phyloP scores from a whole-genome alignment of 371 early-diverging fungal species.

The Mucor saturninus region DNA sequence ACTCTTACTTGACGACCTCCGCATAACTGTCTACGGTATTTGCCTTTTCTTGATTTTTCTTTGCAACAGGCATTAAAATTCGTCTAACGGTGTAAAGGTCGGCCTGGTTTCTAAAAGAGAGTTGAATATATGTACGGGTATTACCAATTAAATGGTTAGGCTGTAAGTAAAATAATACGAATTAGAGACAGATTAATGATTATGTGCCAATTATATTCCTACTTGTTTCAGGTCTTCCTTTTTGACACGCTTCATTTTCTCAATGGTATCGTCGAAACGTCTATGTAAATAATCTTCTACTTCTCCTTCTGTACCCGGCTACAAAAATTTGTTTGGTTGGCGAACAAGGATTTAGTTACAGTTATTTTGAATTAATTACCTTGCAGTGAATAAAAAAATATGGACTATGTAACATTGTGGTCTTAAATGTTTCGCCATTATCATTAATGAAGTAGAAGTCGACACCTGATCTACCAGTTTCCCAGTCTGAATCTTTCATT shows the following conservation, averaged over 20 bases:
- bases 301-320: slow-evolving; percentile 78
- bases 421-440: slow-evolving; percentile 89
- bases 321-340: slow-evolving; percentile 1
- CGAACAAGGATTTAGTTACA: background rate
- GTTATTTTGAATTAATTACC: slow-evolving; percentile 38
- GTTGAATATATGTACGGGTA: slow-evolving; percentile 74
- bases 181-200: background rate
- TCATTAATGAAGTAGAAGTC: slow-evolving; percentile 94
- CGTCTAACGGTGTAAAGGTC: slow-evolving; percentile 82
- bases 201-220: slow-evolving; percentile 9
- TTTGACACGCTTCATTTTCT: slow-evolving; percentile 65
- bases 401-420: slow-evolving; percentile 82
- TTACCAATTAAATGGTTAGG: slow-evolving; percentile 90
- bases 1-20: slow-evolving; percentile 53
- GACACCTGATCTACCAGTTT: slow-evolving; percentile 77
- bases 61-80: slow-evolving; percentile 69
- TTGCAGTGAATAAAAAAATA: slow-evolving; percentile 91
- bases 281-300: slow-evolving; percentile 88
- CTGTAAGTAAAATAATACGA: slow-evolving; percentile 38
- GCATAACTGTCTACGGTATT: slow-evolving; percentile 66
- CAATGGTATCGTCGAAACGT: slow-evolving; percentile 70
- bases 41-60: slow-evolving; percentile 70
- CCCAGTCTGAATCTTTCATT: slow-evolving; percentile 68
- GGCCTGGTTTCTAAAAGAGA: slow-evolving; percentile 82
- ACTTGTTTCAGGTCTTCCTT: slow-evolving; percentile 92